phyloP scores from a whole-genome alignment of 345 rosid genomes.

The Carallia pectinifolia region DNA sequence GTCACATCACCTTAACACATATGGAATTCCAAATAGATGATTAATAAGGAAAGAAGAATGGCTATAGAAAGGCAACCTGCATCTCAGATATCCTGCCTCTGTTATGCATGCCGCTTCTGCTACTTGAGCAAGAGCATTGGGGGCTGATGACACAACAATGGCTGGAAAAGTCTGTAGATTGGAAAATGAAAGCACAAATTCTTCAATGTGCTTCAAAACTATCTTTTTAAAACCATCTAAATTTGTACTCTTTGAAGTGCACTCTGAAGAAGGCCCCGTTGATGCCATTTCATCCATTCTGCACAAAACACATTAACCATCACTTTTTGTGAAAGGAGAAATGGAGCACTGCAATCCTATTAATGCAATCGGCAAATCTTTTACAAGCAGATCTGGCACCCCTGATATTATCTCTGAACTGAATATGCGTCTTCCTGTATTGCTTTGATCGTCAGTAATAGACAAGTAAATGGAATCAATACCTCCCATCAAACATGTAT shows the following conservation, averaged over 20 bases:
- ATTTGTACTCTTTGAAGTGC: constrained; percentile 19
- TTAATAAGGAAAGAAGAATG: background rate
- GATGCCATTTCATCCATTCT: constrained; percentile 37
- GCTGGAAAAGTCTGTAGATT: constrained; percentile 17
- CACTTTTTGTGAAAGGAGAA: background rate
- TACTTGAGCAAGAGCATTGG: constrained; percentile 28
- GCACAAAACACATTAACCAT: constrained; percentile 13
- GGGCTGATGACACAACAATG: constrained; percentile 21
- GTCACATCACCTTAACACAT: no score
- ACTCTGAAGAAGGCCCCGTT: constrained; percentile 16
- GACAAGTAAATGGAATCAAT: background rate
- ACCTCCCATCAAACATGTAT: constrained; percentile 45
- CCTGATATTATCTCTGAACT: background rate
- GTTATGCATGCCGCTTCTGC: constrained; percentile 28
- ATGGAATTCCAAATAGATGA: background rate
- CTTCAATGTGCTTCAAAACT: constrained; percentile 32
- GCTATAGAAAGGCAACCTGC: constrained; percentile 28
- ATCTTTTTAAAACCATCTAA: constrained; percentile 23
- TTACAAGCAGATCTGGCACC: background rate
- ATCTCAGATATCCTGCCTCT: constrained; percentile 44
- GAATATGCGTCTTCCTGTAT: background rate
- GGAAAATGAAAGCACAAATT: constrained; percentile 33
- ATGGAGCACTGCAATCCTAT: background rate
- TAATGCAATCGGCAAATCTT: background rate
- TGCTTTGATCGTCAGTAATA: background rate